Evolutionary conservation across 169 alveolate species (phyloP), one percentile per base, ranked within the genome.

Genomic region (Eimeria zaria): DNA sequence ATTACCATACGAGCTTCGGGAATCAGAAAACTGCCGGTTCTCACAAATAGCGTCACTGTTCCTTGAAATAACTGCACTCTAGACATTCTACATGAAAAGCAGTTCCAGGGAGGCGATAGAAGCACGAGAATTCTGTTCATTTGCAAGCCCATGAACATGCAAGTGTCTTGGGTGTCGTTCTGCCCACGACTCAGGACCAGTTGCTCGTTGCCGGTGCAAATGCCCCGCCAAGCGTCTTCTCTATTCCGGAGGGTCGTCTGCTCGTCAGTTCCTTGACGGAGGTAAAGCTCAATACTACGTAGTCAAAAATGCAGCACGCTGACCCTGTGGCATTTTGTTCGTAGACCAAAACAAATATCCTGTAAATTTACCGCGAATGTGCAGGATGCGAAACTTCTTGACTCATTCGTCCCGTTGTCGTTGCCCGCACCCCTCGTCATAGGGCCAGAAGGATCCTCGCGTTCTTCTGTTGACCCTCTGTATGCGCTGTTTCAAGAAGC

Each of bases 221-320:
- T 62, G 76, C 92, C 41, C 76, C 46, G 24, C 92, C 78, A 14
- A 58, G 92, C 62, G 60, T 85, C 62, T 85, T 58, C 81, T 85
- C 92, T 62, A 60, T 85, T 18, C 92, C 80, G 1, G 92, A 85
- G 33, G 92, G 92, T 69, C 67, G 92, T 36, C 62, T 85, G 30
- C 92, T 85, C 48, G 92, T 62, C 92, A 55, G 78, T 60, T 85
- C 92, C 41, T 55, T 85, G 62, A 36, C 80, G 6, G 67, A 69
- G 62, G 92, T 85, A n/a, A 11, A 69, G 22, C 48, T 48, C 1
- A 0, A 33, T 7, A 69, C 27, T 27, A 33, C 7, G 4, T 16
- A 33, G 48, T 33, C 33, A 22, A 33, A 33, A 44, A 33, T 69
- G 78, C 78, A 9, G 39, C 0, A 16, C 41, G 39, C 41, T 7